Base-by-base conservation (phyloP, 1,139 yeast species). In the Diutina scorzettiae region DNA sequence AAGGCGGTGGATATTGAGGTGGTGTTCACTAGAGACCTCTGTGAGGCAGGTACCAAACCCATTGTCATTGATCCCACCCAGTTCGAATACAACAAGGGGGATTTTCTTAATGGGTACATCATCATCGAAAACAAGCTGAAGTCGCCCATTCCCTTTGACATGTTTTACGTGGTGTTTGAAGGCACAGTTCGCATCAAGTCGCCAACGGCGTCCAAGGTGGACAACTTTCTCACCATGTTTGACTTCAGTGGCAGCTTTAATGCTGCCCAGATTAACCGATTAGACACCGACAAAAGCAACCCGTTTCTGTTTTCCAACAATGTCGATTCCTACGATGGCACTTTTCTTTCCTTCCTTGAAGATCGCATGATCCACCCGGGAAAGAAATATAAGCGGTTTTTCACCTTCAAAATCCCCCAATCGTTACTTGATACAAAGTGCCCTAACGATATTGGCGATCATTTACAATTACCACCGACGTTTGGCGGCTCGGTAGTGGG, bases 101-200 rank as follows among this genome's bases (percentile, higher is more conserved):
- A 76, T 50, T 58, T 49, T 23, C 53, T 78, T 14, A 64, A 69
- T 48, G 85, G 85, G 0, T 71, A 66, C 50, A 62, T 74, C 24
- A 57, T 64, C 2, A 57, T 77, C 12, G 57, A 63, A 32, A 78
- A 77, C 52, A 57, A 53, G 12, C 58, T 76, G 0, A 31, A 54
- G 1, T 52, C 57, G 12, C 60, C 64, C 0, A 53, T 77, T 2
- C 69, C 69, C 9, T 78, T 76, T 49, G 78, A 76, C 48, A 73
- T 73, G 73, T 67, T 77, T 49, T 64, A 71, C 41, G 80, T 77
- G 12, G 71, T 78, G 1, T 56, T 78, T 29, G 82, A 78, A 53
- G 83, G 82, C 12, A 42, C 29, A 3, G 28, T 34, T 5, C 39
- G 39, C n/a, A 23, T 34, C 9, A 21, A 34, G 8, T 11, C 14